Base-by-base conservation (phyloP, 352 stramenopile species). In the Phytopythium boreale region DNA sequence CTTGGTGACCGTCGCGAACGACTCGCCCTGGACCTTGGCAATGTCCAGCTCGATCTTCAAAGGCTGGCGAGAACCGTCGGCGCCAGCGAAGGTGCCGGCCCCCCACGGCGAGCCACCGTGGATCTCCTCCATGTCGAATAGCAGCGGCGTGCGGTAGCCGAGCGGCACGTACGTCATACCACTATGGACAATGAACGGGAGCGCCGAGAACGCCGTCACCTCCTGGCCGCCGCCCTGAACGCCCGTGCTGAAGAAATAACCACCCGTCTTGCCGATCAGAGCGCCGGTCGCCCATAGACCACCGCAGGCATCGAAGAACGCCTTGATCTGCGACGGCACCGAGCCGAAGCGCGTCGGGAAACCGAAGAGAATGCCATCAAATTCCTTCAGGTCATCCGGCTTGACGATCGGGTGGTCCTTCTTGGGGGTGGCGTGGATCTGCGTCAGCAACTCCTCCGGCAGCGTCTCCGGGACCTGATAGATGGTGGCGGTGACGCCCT, bases 371-470 rank as follows among this genome's bases (percentile, higher is more conserved):
- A 96, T 70, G 52, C 85, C 87, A 62, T 96, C 87, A 0, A 11
- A 10, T 11, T 92, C 79, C 53, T 78, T 76, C 50, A 97, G 69
- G 24, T 87, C 62, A 39, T 89, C 78, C 7, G 81, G 61, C 14
- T 78, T 84, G 26, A 83, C 80, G 22, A 92, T 66, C 6, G 85
- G 84, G 68, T 88, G 39, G 66, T 88, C 80, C 47, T 80, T 80
- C 75, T 96, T 94, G 53, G 85, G 74, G 19, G 84, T 59, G 20
- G 89, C 90, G 63, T 87, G 75, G 87, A 97, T 97, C 68, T 93
- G 93, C 19, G 34, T 53, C 14, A 97, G 69, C 27, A 96, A 71
- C 29, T 96, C 87, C 22, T 93, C 83, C 17, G 77, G 64, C 4
- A 97, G 78, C 62, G 87, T 95, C 73, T 97, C 87, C 17, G 79